Conservation (phyloP, 495 filamentous ascomycete genomes). For the Xylaria scruposa region DNA sequence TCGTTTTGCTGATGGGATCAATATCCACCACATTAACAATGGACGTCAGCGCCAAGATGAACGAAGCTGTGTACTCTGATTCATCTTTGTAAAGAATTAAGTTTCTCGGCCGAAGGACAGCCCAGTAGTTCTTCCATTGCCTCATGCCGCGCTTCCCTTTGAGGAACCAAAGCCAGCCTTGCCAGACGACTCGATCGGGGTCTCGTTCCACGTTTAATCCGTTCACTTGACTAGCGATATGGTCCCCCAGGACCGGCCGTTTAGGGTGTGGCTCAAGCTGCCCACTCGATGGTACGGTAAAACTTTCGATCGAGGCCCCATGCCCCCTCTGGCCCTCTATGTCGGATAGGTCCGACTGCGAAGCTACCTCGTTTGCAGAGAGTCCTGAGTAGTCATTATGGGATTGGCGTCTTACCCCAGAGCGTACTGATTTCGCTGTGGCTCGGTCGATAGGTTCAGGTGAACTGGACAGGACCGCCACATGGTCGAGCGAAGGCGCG, state of each 20-base stretch:
- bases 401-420: conserved; percentile 53
- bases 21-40: conserved; percentile 94
- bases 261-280: conserved; percentile 31
- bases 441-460: conserved; percentile 61
- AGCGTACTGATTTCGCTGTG: conserved; percentile 44
- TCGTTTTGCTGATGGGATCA: conserved; percentile 83
- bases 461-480: conserved; percentile 63
- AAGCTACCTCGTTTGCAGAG: conserved; percentile 83
- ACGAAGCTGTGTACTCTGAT: conserved; percentile 83
- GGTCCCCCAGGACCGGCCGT: conserved; percentile 43
- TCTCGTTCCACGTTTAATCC: conserved; percentile 59
- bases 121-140: conserved; percentile 95
- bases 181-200: conserved; percentile 82
- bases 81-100: conserved; percentile 94
- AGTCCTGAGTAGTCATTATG: conserved; percentile 71
- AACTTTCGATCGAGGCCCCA: conserved; percentile 53
- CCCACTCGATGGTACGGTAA: conserved; percentile 47
- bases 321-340: conserved; percentile 53
- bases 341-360: conserved; percentile 91
- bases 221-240: conserved; percentile 65
- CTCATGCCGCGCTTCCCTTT: conserved; percentile 86
- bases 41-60: conserved; percentile 78
- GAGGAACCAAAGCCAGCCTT: conserved; percentile 86
- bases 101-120: conserved; percentile 85
- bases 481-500: conserved; percentile 33